A percentile compares a stretch with the other conserved stretches of the same genome.
Evolutionary conservation across 1,139 yeast species (phyloP).

Genomic region (Pichia sp.): DNA sequence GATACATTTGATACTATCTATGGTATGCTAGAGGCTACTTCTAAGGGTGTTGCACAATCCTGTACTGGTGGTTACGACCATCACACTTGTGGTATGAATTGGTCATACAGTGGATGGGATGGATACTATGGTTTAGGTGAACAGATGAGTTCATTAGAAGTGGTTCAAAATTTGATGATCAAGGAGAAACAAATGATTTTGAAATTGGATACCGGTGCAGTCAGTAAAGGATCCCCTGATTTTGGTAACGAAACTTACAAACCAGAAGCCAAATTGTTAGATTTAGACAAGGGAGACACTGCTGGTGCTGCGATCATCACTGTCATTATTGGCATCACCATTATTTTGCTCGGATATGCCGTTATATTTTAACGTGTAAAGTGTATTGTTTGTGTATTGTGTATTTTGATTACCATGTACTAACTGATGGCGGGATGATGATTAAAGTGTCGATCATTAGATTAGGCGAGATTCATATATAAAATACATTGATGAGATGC

Average conservation of each 20-base stretch:
- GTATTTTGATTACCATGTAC: no score
- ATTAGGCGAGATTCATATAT: no score
- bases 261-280: conserved; percentile 29
- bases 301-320: conserved; percentile 92
- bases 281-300: conserved; percentile 53
- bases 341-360: conserved; percentile 47
- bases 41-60: conserved; percentile 71
- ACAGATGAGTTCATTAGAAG: conserved; percentile 83
- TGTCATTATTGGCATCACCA: conserved; percentile 57
- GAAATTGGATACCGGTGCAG: conserved; percentile 53
- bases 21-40: conserved; percentile 50
- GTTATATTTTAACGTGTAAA: conserved; percentile 6
- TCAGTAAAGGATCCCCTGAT: conserved; percentile 50
- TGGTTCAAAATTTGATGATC: conserved; percentile 57
- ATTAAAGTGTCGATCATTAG: no score
- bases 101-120: conserved; percentile 75
- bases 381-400: background rate
- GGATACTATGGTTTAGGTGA: conserved; percentile 85
- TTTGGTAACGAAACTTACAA: conserved; percentile 43
- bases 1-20: conserved; percentile 46
- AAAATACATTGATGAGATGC: no score
- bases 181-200: conserved; percentile 49
- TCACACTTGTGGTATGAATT: conserved; percentile 81
- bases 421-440: no score
- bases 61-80: conserved; percentile 87